These are phyloP conservation scores for Chlorella variabilis DNA, from an alignment of 163 green algal species.

Conservation along the genomic window DNA sequence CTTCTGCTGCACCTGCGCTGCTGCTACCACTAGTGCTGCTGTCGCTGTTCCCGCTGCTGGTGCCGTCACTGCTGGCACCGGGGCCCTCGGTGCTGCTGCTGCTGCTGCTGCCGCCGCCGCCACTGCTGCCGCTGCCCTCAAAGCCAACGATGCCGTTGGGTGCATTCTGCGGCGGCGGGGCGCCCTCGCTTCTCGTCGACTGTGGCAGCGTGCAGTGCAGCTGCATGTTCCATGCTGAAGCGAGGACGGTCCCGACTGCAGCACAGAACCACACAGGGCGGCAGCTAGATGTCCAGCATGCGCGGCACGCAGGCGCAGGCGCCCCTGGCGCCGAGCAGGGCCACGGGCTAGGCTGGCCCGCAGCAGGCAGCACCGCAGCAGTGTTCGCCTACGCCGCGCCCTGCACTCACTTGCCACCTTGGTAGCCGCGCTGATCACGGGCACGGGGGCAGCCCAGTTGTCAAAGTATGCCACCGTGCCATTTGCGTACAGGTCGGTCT, in stretches of 20 bases:
- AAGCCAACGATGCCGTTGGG: too few relatives aligned
- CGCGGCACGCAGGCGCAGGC: too few relatives aligned
- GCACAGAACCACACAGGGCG: background rate
- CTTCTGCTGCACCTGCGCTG: too few relatives aligned
- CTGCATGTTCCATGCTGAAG: background rate
- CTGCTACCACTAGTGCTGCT: too few relatives aligned
- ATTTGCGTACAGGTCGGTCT: background rate
- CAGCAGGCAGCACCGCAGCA: too few relatives aligned
- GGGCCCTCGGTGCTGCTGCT: too few relatives aligned
- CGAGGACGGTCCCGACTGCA: background rate
- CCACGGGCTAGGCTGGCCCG: too few relatives aligned
- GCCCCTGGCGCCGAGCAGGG: too few relatives aligned
- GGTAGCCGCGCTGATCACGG: background rate
- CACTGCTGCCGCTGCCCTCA: too few relatives aligned
- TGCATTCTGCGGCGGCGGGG: too few relatives aligned
- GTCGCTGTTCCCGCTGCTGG: background rate
- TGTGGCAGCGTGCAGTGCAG: background rate
- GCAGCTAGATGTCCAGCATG: background rate
- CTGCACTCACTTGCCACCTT: conserved; percentile 5
- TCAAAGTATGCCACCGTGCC: background rate
- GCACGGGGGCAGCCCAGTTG: background rate
- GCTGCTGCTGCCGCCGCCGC: background rate
- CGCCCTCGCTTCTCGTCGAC: too few relatives aligned
- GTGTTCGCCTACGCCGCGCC: too few relatives aligned
- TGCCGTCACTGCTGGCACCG: background rate